Percentiles rank a stretch among this genome's conserved stretches.
phyloP scores from a whole-genome alignment of 768 basidiomycete species.

The Rhodotorula toruloides region DNA sequence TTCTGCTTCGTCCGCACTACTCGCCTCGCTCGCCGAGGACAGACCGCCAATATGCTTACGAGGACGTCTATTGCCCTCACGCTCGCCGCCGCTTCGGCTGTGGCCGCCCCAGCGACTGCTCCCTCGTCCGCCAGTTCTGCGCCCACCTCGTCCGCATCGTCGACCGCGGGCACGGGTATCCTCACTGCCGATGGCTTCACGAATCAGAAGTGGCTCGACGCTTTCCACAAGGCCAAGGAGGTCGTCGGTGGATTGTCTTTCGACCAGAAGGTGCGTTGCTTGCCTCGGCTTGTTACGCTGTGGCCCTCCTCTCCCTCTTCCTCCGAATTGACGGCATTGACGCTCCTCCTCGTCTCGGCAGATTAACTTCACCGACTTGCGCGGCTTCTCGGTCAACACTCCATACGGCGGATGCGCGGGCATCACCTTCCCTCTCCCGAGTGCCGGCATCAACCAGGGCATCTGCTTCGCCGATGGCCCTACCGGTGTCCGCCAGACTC shows the following conservation, averaged over 20 bases:
- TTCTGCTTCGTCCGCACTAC: too few relatives aligned
- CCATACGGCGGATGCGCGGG: slow-evolving; percentile 5
- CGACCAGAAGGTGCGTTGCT: slow-evolving; percentile 8
- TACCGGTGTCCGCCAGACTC: background rate
- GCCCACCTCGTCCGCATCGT: background rate
- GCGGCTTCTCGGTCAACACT: too few relatives aligned
- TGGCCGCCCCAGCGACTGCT: background rate
- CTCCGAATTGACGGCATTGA: too few relatives aligned
- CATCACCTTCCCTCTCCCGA: background rate
- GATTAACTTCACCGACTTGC: slow-evolving; percentile 11
- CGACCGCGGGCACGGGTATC: background rate
- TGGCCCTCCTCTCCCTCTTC: too few relatives aligned
- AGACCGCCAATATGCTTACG: too few relatives aligned
- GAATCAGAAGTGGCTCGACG: background rate
- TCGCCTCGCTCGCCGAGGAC: too few relatives aligned
- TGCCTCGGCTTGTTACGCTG: too few relatives aligned
- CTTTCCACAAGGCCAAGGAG: slow-evolving; percentile 5
- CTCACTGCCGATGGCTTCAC: slow-evolving; percentile 17
- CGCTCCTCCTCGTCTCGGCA: too few relatives aligned
- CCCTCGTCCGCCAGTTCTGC: background rate
- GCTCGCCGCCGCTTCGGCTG: background rate
- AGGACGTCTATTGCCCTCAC: background rate
- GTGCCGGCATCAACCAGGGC: background rate
- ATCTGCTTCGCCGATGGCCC: slow-evolving; percentile 18
- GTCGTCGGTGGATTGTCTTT: slow-evolving; percentile 2